Evolutionary conservation across 139 green algal genomes (phyloP), one percentile per base, ranked within the genome.

Genomic region (Pleodorina starrii): DNA sequence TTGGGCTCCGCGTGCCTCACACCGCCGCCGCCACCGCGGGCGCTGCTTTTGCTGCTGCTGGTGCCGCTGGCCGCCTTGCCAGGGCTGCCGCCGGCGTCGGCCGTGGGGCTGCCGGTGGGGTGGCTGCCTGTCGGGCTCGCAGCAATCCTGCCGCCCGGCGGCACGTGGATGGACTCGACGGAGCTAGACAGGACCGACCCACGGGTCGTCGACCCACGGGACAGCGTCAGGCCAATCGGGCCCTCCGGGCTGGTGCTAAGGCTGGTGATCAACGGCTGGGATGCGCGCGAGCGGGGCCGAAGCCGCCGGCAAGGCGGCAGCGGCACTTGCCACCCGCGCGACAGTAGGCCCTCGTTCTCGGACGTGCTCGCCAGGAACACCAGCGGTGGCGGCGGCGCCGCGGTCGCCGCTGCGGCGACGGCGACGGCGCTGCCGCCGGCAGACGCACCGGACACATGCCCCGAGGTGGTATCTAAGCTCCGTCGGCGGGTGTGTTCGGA

Each of bases 91-190:
- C n/a, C n/a, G n/a, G n/a, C n/a, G n/a, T n/a, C n/a, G n/a, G n/a
- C n/a, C n/a, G n/a, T n/a, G n/a, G n/a, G n/a, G n/a, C n/a, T n/a
- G n/a, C n/a, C n/a, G n/a, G n/a, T n/a, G n/a, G n/a, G n/a, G n/a
- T n/a, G n/a, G n/a, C n/a, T n/a, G n/a, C n/a, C 54, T 5, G 54
- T 25, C 1, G 40, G 38, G 36, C 69, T 48, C 14, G 2, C 35
- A 27, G 69, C 38, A 4, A 77, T 50, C 69, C 36, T 46, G 3
- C 3, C 11, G 17, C 78, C 78, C 7, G 79, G 79, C 25, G 79
- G 79, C 57, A 86, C 79, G 57, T 27, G 57, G 42, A 86, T 59
- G 29, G 79, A 86, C 25, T 86, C 79, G 16, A 86, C 59, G 5
- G 79, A 86, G 44, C 74, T 82, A 12, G 74, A 82, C 38, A 48